A percentile compares a stretch with the other conserved stretches of the same genome.
These are phyloP conservation scores for Rhodotorula graminis DNA, from an alignment of 768 basidiomycete species.

Conservation along the genomic window DNA sequence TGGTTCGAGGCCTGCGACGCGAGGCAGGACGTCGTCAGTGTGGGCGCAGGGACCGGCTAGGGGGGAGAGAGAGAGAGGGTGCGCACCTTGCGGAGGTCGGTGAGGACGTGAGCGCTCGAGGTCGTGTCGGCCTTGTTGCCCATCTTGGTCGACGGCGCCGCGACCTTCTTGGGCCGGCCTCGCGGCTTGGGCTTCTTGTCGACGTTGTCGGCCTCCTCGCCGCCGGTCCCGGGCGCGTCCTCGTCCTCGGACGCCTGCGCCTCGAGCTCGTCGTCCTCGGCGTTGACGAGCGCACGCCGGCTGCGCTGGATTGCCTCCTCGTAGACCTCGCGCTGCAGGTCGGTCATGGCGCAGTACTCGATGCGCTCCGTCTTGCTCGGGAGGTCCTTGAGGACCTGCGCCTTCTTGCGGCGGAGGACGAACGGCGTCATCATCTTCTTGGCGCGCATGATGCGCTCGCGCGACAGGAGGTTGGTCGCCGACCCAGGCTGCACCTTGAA, in stretches of 20 bases:
- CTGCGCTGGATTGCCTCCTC: constrained; percentile 77
- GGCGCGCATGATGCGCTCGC: constrained; percentile 86
- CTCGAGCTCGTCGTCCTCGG: constrained; percentile 42
- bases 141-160: constrained; percentile 42
- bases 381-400: constrained; percentile 89
- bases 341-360: constrained; percentile 91
- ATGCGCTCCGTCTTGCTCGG: constrained; percentile 89
- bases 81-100: constrained; percentile 78
- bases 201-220: constrained; percentile 44
- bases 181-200: constrained; percentile 54
- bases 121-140: constrained; percentile 51
- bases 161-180: constrained; percentile 47
- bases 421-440: constrained; percentile 99
- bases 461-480: constrained; percentile 77
- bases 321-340: constrained; percentile 76
- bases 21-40: not conserved
- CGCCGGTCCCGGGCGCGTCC: constrained; percentile 39
- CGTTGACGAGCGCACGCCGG: constrained; percentile 60
- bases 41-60: too few species aligned
- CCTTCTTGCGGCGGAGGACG: constrained; percentile 91
- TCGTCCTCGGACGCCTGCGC: constrained; percentile 46
- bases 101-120: constrained; percentile 87
- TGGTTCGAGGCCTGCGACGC: constrained; percentile 67
- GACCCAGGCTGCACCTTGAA: constrained; percentile 90
- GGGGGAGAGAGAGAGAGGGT: too few species aligned